Evolutionary conservation across 176 grass and related monocot genomes (phyloP).

Genomic region (Oryza meyeriana): DNA sequence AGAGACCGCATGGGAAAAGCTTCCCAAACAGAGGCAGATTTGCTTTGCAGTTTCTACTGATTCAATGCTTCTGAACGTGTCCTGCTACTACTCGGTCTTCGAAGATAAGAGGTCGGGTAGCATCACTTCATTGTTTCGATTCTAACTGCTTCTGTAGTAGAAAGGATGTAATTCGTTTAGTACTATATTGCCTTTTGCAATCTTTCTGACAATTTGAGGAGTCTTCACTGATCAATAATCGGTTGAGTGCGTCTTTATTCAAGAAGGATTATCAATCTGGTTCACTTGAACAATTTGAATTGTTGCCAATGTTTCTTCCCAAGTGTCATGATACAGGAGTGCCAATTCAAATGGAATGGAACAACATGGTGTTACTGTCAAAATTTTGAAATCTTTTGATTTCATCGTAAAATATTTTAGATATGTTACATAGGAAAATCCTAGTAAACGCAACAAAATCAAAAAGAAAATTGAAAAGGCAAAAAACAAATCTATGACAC

Average conservation of each 20-base stretch:
- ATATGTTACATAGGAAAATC: not conserved
- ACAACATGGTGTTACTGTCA: not conserved
- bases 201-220: not conserved
- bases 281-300: not conserved
- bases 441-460: not conserved
- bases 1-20: conserved; percentile 2
- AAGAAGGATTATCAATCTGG: not conserved
- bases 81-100: not conserved
- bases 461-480: not conserved
- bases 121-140: not conserved
- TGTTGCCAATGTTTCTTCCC: not conserved
- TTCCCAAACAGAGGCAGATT: conserved; percentile 8
- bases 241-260: not conserved
- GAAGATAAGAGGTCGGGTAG: not conserved
- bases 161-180: not conserved
- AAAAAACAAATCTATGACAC: not conserved
- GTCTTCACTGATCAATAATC: not conserved
- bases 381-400: not conserved
- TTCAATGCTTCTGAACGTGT: conserved; percentile 2
- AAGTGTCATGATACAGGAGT: not conserved
- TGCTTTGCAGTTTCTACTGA: conserved; percentile 20
- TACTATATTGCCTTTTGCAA: not conserved
- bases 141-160: not conserved
- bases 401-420: not conserved
- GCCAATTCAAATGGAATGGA: not conserved